Evolutionary conservation across 768 basidiomycete species (phyloP), one percentile per base, ranked within the genome.

Genomic region (Amanita fuliginea): DNA sequence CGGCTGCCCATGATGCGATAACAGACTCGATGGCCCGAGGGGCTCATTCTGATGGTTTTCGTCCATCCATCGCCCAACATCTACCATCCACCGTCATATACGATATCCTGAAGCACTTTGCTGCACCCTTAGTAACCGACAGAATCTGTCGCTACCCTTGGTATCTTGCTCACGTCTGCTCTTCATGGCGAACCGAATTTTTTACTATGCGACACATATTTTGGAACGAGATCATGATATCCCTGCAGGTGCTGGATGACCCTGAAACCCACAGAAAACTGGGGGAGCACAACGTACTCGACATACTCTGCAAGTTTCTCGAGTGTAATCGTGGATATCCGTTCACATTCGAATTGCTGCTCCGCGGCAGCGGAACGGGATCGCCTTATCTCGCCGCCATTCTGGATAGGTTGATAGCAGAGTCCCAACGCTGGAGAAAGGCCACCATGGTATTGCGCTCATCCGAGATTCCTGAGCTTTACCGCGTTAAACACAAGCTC

Each of bases 51-150:
- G 32, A 13, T 32, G 11, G 11, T 32, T 32, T 32, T 32, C 10
- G 32, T 32, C 4, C 32, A 11, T 46, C 45, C 26, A 16, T 28
- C 13, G 34, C 45, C 6, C 26, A 28, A 26, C 14, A 14, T 19
- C 24, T 22, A 22, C 47, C 47, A 4, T 40, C 48, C 10, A 40
- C 30, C 26, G 32, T 37, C 16, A 16, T 49, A 7, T 26, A 16
- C 19, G n/a, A 43, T 22, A 85, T 60, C 0, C 18, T 47, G 8
- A 24, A 39, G 19, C 22, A 47, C 18, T 39, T 47, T 26, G 14
- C 46, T 22, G 14, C 46, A 19, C 22, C 46, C 4, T 18, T 47
- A 26, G 13, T 19, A 5, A 33, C 33, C 24, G 21, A 47, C 24
- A 26, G 10, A 13, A n/a, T 21, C 21, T 8, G 8, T 9, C 13